A percentile compares a stretch with the other conserved stretches of the same genome.
Evolutionary conservation across 2,329 filamentous ascomycete genomes (phyloP).

Genomic region (Mollisia scopiformis): DNA sequence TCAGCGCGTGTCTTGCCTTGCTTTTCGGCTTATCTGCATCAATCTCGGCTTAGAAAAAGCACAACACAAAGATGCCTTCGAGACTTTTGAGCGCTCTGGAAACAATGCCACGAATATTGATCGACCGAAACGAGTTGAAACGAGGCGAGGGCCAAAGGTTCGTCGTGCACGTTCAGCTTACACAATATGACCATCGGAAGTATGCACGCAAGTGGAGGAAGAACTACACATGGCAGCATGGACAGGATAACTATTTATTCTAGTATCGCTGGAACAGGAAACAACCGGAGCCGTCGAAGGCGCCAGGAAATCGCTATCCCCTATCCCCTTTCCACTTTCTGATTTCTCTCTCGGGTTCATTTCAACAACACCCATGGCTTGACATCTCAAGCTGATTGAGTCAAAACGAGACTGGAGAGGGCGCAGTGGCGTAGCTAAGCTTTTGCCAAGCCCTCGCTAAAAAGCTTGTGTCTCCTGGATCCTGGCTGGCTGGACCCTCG

Average conservation of each 20-base stretch:
- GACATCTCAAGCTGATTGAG: not conserved
- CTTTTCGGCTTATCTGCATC: not conserved
- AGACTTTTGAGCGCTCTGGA: no score
- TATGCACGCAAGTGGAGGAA: not conserved
- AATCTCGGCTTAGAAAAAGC: not conserved
- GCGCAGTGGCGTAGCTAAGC: constrained; percentile 7
- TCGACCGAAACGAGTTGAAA: not conserved
- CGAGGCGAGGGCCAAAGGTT: not conserved
- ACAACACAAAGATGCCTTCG: not conserved
- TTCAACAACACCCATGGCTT: no score
- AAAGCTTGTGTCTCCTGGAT: constrained; percentile 10
- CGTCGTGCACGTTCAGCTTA: not conserved
- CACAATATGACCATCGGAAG: not conserved
- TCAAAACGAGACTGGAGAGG: not conserved
- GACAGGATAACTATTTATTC: not conserved
- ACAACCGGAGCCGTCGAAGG: not conserved
- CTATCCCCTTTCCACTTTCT: not conserved
- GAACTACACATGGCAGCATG: not conserved
- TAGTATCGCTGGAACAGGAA: not conserved
- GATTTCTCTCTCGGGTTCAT: not conserved
- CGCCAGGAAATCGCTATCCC: not conserved
- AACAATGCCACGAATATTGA: no score
- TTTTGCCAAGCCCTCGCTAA: constrained; percentile 14
- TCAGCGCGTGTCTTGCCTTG: not conserved
- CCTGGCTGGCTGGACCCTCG: not conserved